Base-by-base conservation (phyloP, 768 basidiomycete genomes). In the Lactarius deliciosus region DNA sequence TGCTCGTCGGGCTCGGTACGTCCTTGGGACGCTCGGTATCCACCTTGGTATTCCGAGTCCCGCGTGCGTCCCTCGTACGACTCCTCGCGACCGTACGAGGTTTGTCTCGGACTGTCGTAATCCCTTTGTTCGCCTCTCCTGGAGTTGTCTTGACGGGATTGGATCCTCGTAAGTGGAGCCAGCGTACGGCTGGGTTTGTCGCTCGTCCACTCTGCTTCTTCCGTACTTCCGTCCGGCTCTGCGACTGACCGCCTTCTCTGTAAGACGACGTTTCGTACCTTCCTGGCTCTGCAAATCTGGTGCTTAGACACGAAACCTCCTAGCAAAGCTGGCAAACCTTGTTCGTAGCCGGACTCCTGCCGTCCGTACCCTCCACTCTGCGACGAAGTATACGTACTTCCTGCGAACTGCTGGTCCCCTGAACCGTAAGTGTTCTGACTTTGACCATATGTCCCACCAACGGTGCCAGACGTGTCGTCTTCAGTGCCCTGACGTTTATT, bases 401-500 rank as follows among this genome's bases (percentile, higher is more conserved):
- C 43, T 10, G 66, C 10, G 32, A 40, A 53, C n/a, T 41, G 53
- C 36, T 63, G 57, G 16, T 22, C 60, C 30, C 45, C 25, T 16
- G 64, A 18, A 11, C 25, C 47, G 56, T 58, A 67, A 20, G 50
- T 41, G 9, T 28, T 54, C 54, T 30, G 41, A n/a, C 38, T 38
- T 30, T 68, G 58, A 15, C 40, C 40, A 36, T 61, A 34, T 34
- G 40, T n/a, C 5, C 60, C 63, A 2, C 63, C 41, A 13, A 38
- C 54, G 22, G 58, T 57, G 30, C 34, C 64, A 22, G 64, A 41
- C 9, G 64, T 61, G 38, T 63, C 64, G 32, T 63, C 68, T 2
- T 61, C 41, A 5, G 64, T 62, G 5, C 64, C 64, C 22, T 54
- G 5, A 36, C 64, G 55, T 50, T 65, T 69, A 28, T 69, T 68